phyloP scores from a whole-genome alignment of 192 early-diverging fungal species.

The Gaertneriomyces semiglobifer region DNA sequence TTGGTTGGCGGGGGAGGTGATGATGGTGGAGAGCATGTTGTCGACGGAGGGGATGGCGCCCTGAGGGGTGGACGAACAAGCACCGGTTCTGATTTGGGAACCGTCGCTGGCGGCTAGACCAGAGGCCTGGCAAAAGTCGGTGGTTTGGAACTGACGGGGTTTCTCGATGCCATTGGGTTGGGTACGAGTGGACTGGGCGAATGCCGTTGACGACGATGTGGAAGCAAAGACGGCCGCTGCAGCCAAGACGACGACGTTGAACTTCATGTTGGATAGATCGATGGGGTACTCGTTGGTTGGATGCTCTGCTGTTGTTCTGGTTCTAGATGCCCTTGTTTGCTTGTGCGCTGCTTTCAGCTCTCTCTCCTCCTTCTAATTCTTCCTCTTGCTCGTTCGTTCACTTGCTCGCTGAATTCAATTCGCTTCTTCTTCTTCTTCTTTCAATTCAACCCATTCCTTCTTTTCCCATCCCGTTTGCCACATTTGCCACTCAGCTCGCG shows the following conservation, averaged over 20 bases:
- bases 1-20: constrained; percentile 30
- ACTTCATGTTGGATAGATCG: too few relatives aligned
- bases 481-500: too few relatives aligned
- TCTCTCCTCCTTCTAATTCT: too few relatives aligned
- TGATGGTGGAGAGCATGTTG: constrained; percentile 42
- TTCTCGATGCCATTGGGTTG: not conserved
- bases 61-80: constrained; percentile 30
- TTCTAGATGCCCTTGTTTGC: too few relatives aligned
- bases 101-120: constrained; percentile 23
- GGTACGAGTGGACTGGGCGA: not conserved
- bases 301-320: too few relatives aligned
- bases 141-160: constrained; percentile 9
- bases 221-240: not conserved
- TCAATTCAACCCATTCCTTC: too few relatives aligned
- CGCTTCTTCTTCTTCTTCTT: too few relatives aligned
- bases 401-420: too few relatives aligned
- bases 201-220: not conserved
- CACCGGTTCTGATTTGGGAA: constrained; percentile 30
- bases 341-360: too few relatives aligned
- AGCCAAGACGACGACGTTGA: not conserved
- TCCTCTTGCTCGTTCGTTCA: too few relatives aligned
- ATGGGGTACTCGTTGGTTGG: too few relatives aligned
- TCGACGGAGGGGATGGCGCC: constrained; percentile 35
- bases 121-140: constrained; percentile 17
- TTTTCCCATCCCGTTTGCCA: too few relatives aligned